Evolutionary conservation across 305 asterid genomes (phyloP), one percentile per base, ranked within the genome.

Genomic region (Fraxinus ornus): DNA sequence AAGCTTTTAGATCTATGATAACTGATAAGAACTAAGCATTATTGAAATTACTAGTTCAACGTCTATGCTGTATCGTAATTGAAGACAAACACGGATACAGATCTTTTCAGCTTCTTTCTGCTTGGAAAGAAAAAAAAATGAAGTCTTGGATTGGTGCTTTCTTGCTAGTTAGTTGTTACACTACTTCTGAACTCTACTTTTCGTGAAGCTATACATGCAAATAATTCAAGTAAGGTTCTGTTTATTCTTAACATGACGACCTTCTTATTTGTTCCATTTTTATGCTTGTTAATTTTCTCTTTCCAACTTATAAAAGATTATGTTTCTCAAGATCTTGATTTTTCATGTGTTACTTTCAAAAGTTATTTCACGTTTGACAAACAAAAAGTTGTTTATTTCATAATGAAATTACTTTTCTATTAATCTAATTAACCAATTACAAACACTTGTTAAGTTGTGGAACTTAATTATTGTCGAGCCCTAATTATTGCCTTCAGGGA

Each of bases 91-190:
- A 37, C 44, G 10, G 10, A 37, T 37, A 37, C 44, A 37, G 2
- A 37, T 7, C 3, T 41, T 10, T 41, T 41, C 17, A 41, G 62
- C 22, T 52, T 52, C 22, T 52, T 17, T 52, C 22, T 3, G 17
- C 62, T 33, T 33, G 4, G 0, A 49, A 4, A 17, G 17, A 26
- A 26, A 17, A 7, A 79, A 71, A 28, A 79, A 70, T 77, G 85
- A 82, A 37, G 75, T 33, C 78, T 10, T 75, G 73, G 62, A 32
- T 77, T 77, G 78, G 74, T 4, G 8, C 36, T 78, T 44, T 82
- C 64, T 22, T 82, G 39, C 37, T 4, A 33, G 37, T 33, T 33
- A 33, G 71, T 77, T 71, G 81, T 70, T 5, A 17, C 78, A 3
- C 21, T 33, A 21, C 72, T 82, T 64, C 32, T 70, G 57, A 47